Evolutionary conservation across 2,329 filamentous ascomycete genomes (phyloP).

Genomic region (Apiospora saccharicola): DNA sequence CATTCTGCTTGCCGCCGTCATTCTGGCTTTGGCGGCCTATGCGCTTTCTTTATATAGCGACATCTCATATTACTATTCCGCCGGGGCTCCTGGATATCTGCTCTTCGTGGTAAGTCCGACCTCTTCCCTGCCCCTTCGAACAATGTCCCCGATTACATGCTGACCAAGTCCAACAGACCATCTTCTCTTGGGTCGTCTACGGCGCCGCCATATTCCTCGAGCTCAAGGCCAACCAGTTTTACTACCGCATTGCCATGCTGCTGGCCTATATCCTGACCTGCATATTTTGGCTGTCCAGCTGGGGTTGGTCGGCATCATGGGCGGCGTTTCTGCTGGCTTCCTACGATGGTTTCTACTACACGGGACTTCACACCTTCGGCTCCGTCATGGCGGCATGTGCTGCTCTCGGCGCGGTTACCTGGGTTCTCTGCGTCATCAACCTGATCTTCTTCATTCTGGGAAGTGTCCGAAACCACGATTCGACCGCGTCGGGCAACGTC

Average conservation of each 20-base stretch:
- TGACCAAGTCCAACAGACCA: slow-evolving; percentile 39
- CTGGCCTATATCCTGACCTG: slow-evolving; percentile 45
- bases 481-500: slow-evolving; percentile 32
- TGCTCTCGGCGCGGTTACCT: slow-evolving; percentile 50
- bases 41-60: slow-evolving; percentile 45
- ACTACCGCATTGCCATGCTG: slow-evolving; percentile 48
- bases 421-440: slow-evolving; percentile 49
- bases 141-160: slow-evolving; percentile 26
- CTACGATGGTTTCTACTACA: slow-evolving; percentile 34
- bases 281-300: slow-evolving; percentile 54
- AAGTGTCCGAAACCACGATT: slow-evolving; percentile 37
- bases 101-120: slow-evolving; percentile 54
- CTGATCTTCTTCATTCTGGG: slow-evolving; percentile 49
- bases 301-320: slow-evolving; percentile 51
- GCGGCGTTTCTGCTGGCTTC: slow-evolving; percentile 40
- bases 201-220: slow-evolving; percentile 48
- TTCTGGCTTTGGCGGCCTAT: slow-evolving; percentile 51
- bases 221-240: slow-evolving; percentile 45
- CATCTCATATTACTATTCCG: slow-evolving; percentile 36
- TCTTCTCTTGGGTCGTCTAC: slow-evolving; percentile 51
- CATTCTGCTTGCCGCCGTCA: slow-evolving; percentile 48
- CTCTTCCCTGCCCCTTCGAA: slow-evolving; percentile 36
- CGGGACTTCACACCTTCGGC: slow-evolving; percentile 38
- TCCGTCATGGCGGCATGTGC: slow-evolving; percentile 48
- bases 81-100: slow-evolving; percentile 50